These are phyloP conservation scores for Xylaria intraflava DNA, from an alignment of 495 filamentous ascomycete genomes.

Conservation along the genomic window DNA sequence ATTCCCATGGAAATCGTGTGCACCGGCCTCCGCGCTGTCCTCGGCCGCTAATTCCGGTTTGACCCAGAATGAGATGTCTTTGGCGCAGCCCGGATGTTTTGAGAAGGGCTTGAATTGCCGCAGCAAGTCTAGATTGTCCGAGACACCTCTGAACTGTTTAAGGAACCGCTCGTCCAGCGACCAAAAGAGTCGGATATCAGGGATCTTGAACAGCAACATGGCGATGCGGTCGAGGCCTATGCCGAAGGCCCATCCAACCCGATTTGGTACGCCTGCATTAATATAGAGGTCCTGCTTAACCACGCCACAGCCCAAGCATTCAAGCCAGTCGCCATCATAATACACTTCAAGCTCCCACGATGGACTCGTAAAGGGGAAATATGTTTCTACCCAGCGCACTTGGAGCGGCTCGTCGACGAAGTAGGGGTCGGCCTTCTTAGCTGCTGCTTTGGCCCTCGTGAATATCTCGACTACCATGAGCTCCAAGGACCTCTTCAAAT, in stretches of 20 bases:
- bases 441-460: conserved; percentile 64
- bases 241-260: conserved; percentile 93
- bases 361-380: conserved; percentile 92
- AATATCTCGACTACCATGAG: conserved; percentile 86
- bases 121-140: conserved; percentile 42
- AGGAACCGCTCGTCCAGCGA: conserved; percentile 76
- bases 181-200: conserved; percentile 98
- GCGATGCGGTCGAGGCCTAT: conserved; percentile 88
- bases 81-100: conserved; percentile 77
- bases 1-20: conserved; percentile 73
- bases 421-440: conserved; percentile 42
- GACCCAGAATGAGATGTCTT: conserved; percentile 94
- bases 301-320: conserved; percentile 90
- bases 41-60: conserved; percentile 48
- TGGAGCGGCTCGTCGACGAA: conserved; percentile 60
- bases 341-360: conserved; percentile 95
- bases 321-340: conserved; percentile 92
- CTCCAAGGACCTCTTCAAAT: conserved; percentile 87
- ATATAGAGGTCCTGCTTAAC: conserved; percentile 71
- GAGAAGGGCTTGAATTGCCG: conserved; percentile 77
- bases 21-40: conserved; percentile 38
- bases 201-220: conserved; percentile 92
- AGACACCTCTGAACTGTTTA: conserved; percentile 62
- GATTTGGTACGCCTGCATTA: conserved; percentile 65
- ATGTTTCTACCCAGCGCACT: conserved; percentile 92